Base-by-base conservation (phyloP, 106 monocot species). In the Dioscorea zingiberensis region DNA sequence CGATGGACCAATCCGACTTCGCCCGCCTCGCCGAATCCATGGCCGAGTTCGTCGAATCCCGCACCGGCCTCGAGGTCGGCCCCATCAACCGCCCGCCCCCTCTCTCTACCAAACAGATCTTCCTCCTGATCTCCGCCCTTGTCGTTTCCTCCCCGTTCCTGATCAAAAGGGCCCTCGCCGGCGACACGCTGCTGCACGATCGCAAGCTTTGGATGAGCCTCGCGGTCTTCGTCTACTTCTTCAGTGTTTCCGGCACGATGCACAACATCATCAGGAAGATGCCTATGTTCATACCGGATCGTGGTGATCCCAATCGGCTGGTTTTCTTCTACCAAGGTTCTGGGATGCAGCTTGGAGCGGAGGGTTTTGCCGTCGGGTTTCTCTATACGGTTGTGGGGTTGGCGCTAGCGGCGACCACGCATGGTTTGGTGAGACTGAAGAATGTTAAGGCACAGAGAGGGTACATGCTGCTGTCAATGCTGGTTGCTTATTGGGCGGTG, bases 281-380 rank as follows among this genome's bases (percentile, higher is more conserved):
- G 80, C 97, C 97, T 10, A 72, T 98, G 81, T 81, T 89, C 59
- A 7, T 98, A 55, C 21, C 61, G 0, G 92, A 92, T 25, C 65
- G 86, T 30, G 57, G 71, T 1, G 78, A 89, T 65, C 89, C 93
- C 1, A 74, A 64, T 6, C 76, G 74, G 67, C 30, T 89, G 21
- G 75, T 98, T 21, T 98, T 86, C 71, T 98, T 98, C 73, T 98
- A 88, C 54, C 87, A 92, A 60, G 97, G 92, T 2, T 92, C 92
- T 0, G 97, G 97, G 45, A 89, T 98, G 88, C 97, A 98, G 81
- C 81, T 98, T 21, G 97, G 97, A 3, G 86, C 84, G 0, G 97
- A 98, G 71, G 92, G 97, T 15, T 86, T 98, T 54, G 84, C 92
- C 0, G 81, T 98, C 1, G 97, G 97, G 44, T 84, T 80, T 44